A percentile compares a stretch with the other conserved stretches of the same genome.
Evolutionary conservation across 768 basidiomycete genomes (phyloP).

Genomic region (Lenzites betulinus): DNA sequence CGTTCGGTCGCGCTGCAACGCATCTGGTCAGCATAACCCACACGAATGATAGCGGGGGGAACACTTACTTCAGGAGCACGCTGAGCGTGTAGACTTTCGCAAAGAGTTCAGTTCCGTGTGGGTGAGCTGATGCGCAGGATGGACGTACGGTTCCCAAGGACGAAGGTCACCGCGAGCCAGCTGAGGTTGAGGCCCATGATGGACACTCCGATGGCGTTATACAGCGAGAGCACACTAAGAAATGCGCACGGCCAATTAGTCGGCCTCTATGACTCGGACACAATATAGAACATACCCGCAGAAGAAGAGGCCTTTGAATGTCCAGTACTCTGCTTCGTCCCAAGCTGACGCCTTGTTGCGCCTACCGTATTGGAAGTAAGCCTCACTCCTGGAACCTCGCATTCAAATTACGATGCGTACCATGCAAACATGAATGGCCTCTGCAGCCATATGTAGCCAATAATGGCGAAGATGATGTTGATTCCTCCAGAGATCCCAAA

Average conservation of each 20-base stretch:
- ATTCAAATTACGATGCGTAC: not conserved
- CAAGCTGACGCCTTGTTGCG: not conserved
- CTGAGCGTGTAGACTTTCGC: conserved; percentile 16
- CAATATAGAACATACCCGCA: conserved; percentile 1
- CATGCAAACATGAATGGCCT: not conserved
- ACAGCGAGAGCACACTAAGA: conserved; percentile 3
- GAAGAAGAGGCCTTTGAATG: conserved; percentile 9
- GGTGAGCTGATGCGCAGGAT: not conserved
- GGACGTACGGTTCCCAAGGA: conserved; percentile 15
- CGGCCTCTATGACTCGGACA: no score
- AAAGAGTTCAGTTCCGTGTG: not conserved
- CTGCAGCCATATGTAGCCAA: conserved; percentile 11
- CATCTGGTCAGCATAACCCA: not conserved
- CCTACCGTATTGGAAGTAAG: not conserved
- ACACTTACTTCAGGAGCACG: conserved; percentile 13
- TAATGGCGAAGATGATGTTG: not conserved
- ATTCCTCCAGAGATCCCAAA: not conserved
- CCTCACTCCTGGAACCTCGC: no score
- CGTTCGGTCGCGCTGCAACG: not conserved
- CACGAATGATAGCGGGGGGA: no score
- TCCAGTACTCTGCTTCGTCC: conserved; percentile 10
- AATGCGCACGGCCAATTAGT: not conserved
- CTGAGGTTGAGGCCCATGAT: not conserved
- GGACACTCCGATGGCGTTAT: not conserved
- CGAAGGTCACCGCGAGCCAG: conserved; percentile 10